These are phyloP conservation scores for Shiraia sp. DNA, from an alignment of 2,329 filamentous ascomycete genomes.

Conservation along the genomic window DNA sequence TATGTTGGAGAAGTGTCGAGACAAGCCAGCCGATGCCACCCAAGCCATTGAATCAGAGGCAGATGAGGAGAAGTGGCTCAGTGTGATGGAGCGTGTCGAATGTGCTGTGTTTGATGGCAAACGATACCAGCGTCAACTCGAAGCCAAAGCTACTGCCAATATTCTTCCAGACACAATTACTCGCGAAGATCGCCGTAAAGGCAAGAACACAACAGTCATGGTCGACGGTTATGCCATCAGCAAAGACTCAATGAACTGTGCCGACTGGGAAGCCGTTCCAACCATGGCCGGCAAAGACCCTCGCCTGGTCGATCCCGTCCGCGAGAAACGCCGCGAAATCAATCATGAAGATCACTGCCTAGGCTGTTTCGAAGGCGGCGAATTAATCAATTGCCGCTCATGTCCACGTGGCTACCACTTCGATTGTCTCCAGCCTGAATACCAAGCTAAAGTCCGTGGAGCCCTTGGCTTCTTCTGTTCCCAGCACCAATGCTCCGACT, in stretches of 20 bases:
- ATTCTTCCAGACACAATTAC: constrained; percentile 46
- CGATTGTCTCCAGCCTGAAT: constrained; percentile 51
- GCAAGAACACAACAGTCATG: constrained; percentile 63
- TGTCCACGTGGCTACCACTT: constrained; percentile 62
- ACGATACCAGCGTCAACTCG: constrained; percentile 50
- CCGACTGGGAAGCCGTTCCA: constrained; percentile 61
- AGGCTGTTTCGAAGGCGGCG: constrained; percentile 50
- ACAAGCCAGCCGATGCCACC: constrained; percentile 52
- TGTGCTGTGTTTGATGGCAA: constrained; percentile 62
- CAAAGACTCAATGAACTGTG: constrained; percentile 60
- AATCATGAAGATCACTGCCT: constrained; percentile 58
- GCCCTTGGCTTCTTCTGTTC: constrained; percentile 57
- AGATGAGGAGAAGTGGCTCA: constrained; percentile 61
- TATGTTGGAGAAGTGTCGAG: constrained; percentile 58
- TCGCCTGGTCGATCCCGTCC: constrained; percentile 53
- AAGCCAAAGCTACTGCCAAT: constrained; percentile 32
- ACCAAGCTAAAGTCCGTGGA: constrained; percentile 48
- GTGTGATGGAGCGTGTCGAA: constrained; percentile 60
- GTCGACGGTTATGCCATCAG: constrained; percentile 59
- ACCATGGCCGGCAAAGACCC: constrained; percentile 61
- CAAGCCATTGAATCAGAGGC: constrained; percentile 45
- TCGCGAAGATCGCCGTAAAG: constrained; percentile 55
- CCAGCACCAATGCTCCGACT: constrained; percentile 60
- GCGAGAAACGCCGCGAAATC: constrained; percentile 53
- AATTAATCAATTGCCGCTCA: constrained; percentile 53